Evolutionary conservation across 805 yeast genomes (phyloP).

Genomic region (Saturnispora serradocipensis): DNA sequence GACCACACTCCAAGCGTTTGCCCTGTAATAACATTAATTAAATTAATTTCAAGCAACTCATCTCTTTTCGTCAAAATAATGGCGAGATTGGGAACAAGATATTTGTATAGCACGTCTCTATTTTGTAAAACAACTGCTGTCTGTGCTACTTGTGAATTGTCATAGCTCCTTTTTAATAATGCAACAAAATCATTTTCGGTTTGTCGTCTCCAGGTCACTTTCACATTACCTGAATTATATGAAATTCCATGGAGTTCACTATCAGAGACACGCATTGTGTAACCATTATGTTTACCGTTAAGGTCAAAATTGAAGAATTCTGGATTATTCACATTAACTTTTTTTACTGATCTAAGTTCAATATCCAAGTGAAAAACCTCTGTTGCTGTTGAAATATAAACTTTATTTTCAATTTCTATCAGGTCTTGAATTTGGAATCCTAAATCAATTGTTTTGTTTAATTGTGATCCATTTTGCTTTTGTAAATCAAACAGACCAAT

Average conservation of each 20-base stretch:
- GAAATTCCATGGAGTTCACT: conserved; percentile 13
- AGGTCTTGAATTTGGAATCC: conserved; percentile 5
- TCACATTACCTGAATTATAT: neutral
- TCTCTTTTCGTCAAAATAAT: conserved; percentile 13
- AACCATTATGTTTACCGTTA: conserved; percentile 12
- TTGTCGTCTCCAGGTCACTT: conserved; percentile 17
- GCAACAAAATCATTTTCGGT: conserved; percentile 27
- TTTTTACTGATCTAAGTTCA: neutral
- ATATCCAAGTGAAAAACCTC: neutral
- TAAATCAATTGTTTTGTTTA: conserved; percentile 1
- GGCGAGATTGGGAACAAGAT: conserved; percentile 62
- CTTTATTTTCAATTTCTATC: conserved; percentile 8
- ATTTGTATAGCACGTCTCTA: conserved; percentile 73
- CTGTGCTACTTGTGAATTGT: conserved; percentile 39
- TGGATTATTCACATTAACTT: conserved; percentile 1
- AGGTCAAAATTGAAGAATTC: conserved; percentile 7
- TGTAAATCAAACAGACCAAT: conserved; percentile 39
- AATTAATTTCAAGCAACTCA: conserved; percentile 26
- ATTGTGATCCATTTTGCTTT: conserved; percentile 8
- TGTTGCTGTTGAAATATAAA: conserved; percentile 1
- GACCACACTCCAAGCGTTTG: conserved; percentile 36
- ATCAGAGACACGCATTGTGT: conserved; percentile 8
- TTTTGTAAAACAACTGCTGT: conserved; percentile 63
- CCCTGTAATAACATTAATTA: conserved; percentile 69
- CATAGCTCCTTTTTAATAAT: conserved; percentile 31